Evolutionary conservation across 139 green algal genomes (phyloP).

Genomic region (Chlamydomonas eustigma): DNA sequence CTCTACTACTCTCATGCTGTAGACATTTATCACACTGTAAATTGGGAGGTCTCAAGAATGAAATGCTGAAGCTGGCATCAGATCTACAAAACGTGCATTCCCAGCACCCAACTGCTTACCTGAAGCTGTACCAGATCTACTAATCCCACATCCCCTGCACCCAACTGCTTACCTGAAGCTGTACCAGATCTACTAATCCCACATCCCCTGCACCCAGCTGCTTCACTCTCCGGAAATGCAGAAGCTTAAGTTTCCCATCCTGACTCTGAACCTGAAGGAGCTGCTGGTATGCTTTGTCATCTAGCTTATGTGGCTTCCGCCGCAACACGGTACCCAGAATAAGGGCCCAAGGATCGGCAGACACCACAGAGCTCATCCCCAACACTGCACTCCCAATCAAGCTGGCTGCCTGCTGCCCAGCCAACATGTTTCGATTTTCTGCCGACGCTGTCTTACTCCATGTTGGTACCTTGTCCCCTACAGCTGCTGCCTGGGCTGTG

Average conservation of each 20-base stretch:
- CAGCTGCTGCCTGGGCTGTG: constrained; percentile 17
- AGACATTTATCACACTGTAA: no score
- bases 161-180: constrained; percentile 20
- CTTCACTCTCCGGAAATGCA: constrained; percentile 82
- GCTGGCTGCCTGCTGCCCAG: constrained; percentile 41
- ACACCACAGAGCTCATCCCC: constrained; percentile 43
- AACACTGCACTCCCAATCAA: constrained; percentile 48
- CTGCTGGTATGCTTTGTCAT: constrained; percentile 47
- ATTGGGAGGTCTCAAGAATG: no score
- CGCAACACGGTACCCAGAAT: constrained; percentile 44
- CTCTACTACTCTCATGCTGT: no score
- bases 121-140: no score
- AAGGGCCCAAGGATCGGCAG: constrained; percentile 58
- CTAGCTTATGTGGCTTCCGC: constrained; percentile 53
- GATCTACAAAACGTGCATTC: no score
- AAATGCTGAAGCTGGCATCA: no score
- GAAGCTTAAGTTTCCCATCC: constrained; percentile 72
- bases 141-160: neutral
- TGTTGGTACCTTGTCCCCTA: constrained; percentile 17
- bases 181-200: constrained; percentile 78
- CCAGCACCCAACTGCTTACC: neutral
- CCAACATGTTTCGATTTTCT: constrained; percentile 25
- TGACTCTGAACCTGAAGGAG: constrained; percentile 44
- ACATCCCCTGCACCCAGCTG: constrained; percentile 89
- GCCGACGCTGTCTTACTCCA: constrained; percentile 30